Evolutionary conservation across 176 grass and related monocot genomes (phyloP), one percentile per base, ranked within the genome.

Genomic region (Aechmea fasciata): DNA sequence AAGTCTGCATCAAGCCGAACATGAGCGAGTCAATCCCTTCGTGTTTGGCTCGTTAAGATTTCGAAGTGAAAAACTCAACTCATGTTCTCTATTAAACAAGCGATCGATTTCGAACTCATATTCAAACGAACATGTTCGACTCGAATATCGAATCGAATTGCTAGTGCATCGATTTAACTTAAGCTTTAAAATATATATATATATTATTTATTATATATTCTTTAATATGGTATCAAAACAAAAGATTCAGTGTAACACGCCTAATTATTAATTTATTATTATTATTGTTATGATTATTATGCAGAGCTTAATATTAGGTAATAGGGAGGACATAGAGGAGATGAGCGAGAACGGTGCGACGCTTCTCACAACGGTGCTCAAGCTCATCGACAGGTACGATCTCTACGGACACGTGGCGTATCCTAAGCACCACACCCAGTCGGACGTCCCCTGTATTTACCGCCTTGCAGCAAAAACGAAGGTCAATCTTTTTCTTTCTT

Each of bases 391-490:
- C 57, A 83, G 78, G 3, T 97, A 97, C 61, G 89, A 92, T 67
- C 79, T 97, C 3, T 97, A 97, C 63, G 93, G 93, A n/a, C 87
- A 81, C 74, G 93, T 97, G 14, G 89, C 93, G 0, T 97, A 97
- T 51, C 93, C 93, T 0, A 97, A 97, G 81, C 93, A 90, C 70
- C 93, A 97, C 81, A 97, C 85, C 57, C 93, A 97, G 76, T 81
- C 64, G 13, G 93, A 97, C 63, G 93, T 97, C 64, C 93, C 86
- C 1, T 82, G 87, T 48, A 92, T 97, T 13, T 97, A 97, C 79
- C 86, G 89, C 24, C 86, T 90, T 3, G 93, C 93, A 24, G 86
- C 89, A 12, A 92, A 97, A 66, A 97, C 86, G 2, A 97, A 97
- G 89, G 92, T 90, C 75, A 6, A 55, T 0, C 47, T 48, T 79